Conservation (phyloP, 2,329 filamentous ascomycete species). For the Colletotrichum godetiae region DNA sequence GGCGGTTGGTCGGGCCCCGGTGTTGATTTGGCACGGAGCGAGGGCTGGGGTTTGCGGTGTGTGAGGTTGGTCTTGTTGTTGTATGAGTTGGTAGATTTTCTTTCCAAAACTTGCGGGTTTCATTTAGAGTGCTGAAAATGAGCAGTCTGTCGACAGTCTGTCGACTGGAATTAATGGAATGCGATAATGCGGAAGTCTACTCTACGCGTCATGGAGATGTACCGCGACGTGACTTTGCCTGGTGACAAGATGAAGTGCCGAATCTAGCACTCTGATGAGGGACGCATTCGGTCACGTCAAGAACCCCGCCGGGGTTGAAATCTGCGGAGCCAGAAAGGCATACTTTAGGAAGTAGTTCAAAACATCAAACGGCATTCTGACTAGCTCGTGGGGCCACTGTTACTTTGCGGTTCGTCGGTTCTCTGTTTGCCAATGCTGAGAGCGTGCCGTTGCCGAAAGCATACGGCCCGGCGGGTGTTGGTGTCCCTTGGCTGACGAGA, state of each 20-base stretch:
- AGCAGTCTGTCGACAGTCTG: no score
- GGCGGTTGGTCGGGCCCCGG: not conserved
- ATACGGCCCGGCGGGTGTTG: not conserved
- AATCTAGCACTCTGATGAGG: not conserved
- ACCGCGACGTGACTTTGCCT: not conserved
- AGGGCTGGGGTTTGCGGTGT: not conserved
- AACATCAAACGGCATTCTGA: not conserved
- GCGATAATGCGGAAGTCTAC: no score
- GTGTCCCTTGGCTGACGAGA: not conserved
- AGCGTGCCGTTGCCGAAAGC: conserved; percentile 21
- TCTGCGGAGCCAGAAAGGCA: not conserved
- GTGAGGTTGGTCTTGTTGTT: not conserved
- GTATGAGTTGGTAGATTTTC: not conserved
- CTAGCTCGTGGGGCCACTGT: not conserved
- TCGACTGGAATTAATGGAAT: no score
- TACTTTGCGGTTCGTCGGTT: not conserved
- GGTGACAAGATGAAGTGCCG: not conserved
- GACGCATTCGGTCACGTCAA: not conserved
- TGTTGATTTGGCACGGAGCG: not conserved
- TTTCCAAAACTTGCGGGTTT: not conserved
- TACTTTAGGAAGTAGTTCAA: not conserved
- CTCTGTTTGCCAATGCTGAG: conserved; percentile 8
- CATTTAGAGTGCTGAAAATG: no score
- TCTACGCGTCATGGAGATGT: no score
- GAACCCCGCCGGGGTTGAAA: no score